Evolutionary conservation across 2,329 filamentous ascomycete species (phyloP).

Genomic region (Fusarium sp.): DNA sequence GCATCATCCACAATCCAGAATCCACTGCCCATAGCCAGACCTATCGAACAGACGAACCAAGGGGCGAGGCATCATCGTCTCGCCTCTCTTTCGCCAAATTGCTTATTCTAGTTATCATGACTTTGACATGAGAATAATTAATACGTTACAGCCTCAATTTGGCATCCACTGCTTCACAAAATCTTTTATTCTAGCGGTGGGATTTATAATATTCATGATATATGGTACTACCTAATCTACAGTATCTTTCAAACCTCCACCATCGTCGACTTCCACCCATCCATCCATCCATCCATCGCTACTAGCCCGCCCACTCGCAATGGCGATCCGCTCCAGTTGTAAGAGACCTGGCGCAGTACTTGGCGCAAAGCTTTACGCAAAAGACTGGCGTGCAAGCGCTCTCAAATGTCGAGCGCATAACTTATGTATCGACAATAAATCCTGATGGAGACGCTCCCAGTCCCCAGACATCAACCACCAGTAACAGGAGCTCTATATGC

Average conservation of each 20-base stretch:
- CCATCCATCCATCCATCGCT: slow-evolving; percentile 26
- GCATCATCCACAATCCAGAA: slow-evolving; percentile 36
- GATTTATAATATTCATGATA: slow-evolving; percentile 31
- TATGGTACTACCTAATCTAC: neutral
- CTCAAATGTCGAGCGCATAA: neutral
- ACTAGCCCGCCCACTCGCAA: slow-evolving; percentile 26
- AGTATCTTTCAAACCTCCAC: slow-evolving; percentile 16
- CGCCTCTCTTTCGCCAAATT: slow-evolving; percentile 30
- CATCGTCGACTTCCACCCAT: slow-evolving; percentile 31
- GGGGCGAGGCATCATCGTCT: slow-evolving; percentile 33
- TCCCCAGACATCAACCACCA: slow-evolving; percentile 26
- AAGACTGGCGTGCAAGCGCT: slow-evolving; percentile 18
- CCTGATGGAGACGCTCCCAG: neutral
- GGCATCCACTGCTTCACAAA: slow-evolving; percentile 1
- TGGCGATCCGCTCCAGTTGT: slow-evolving; percentile 44
- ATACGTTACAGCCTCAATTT: slow-evolving; percentile 19
- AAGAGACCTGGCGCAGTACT: slow-evolving; percentile 29
- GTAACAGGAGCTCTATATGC: slow-evolving; percentile 7
- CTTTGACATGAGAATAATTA: slow-evolving; percentile 21
- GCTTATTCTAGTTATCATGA: slow-evolving; percentile 27
- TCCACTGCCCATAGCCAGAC: slow-evolving; percentile 34
- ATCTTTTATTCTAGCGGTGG: slow-evolving; percentile 1
- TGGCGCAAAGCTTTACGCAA: slow-evolving; percentile 21
- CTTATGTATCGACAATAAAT: slow-evolving; percentile 2
- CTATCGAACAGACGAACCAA: slow-evolving; percentile 35